Evolutionary conservation across 768 basidiomycete genomes (phyloP).

Genomic region (Auricularia sp.): DNA sequence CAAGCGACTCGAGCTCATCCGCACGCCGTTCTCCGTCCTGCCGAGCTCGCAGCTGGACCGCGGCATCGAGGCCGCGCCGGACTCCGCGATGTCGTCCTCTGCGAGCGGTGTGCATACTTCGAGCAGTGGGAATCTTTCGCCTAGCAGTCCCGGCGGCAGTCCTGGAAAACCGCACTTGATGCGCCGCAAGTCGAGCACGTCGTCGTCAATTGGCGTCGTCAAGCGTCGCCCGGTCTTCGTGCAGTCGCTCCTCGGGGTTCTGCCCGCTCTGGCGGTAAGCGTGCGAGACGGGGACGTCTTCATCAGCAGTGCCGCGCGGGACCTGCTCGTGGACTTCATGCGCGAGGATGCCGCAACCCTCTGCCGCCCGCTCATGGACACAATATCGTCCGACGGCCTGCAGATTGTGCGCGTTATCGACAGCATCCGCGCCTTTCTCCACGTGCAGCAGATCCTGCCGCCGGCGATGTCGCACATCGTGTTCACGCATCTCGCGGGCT

Average conservation of each 20-base stretch:
- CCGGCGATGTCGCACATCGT: slow-evolving; percentile 55
- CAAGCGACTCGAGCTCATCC: slow-evolving; percentile 46
- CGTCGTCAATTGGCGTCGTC: slow-evolving; percentile 22
- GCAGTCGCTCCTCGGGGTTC: slow-evolving; percentile 43
- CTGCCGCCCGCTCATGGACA: slow-evolving; percentile 50
- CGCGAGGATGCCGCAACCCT: slow-evolving; percentile 66
- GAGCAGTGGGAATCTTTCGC: slow-evolving; percentile 15
- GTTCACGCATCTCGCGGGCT: slow-evolving; percentile 63
- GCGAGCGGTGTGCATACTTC: slow-evolving; percentile 16
- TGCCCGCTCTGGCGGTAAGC: slow-evolving; percentile 44
- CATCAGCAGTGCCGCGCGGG: slow-evolving; percentile 48
- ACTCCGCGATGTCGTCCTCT: slow-evolving; percentile 7
- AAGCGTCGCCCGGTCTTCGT: slow-evolving; percentile 64
- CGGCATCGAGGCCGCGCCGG: slow-evolving; percentile 25
- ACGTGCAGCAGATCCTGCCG: slow-evolving; percentile 46
- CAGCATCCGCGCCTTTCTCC: slow-evolving; percentile 46
- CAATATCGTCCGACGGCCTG: slow-evolving; percentile 41
- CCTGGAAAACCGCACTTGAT: slow-evolving; percentile 24
- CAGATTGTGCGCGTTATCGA: slow-evolving; percentile 40
- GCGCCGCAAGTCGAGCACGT: slow-evolving; percentile 46
- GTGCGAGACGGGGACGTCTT: slow-evolving; percentile 42
- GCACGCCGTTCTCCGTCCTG: slow-evolving; percentile 57
- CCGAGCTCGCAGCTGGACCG: slow-evolving; percentile 49
- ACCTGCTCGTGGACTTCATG: slow-evolving; percentile 53
- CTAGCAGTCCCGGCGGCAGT: slow-evolving; percentile 7